Percentiles rank a stretch among this genome's conserved stretches.
These are phyloP conservation scores for Cephaloascus albidus DNA, from an alignment of 805 yeast genomes.

Conservation along the genomic window DNA sequence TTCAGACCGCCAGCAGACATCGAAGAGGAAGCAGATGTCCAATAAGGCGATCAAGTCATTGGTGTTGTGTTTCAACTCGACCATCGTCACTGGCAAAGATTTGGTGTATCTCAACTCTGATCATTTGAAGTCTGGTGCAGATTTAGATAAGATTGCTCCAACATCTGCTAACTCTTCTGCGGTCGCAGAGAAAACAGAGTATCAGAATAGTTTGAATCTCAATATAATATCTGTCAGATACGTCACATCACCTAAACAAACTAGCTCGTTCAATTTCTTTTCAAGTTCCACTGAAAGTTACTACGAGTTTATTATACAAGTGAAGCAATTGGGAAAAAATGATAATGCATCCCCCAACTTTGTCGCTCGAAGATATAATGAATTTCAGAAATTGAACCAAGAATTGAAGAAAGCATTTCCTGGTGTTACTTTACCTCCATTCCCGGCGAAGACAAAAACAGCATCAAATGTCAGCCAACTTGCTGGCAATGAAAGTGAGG, in stretches of 20 bases:
- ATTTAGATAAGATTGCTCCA: neutral
- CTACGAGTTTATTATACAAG: constrained; percentile 41
- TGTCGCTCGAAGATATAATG: constrained; percentile 55
- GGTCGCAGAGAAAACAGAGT: neutral
- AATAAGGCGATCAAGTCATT: neutral
- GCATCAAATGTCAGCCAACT: neutral
- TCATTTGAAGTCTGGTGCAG: neutral
- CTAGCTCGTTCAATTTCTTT: neutral
- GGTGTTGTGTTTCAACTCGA: neutral
- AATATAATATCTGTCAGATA: neutral
- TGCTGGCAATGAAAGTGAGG: neutral
- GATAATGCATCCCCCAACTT: constrained; percentile 23
- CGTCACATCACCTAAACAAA: neutral
- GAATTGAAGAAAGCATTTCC: constrained; percentile 52
- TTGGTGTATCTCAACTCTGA: neutral
- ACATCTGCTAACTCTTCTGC: neutral
- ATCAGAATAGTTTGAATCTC: neutral
- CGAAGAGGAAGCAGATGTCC: neutral
- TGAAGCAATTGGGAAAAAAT: constrained; percentile 16
- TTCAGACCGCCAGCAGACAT: neutral
- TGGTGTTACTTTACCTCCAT: constrained; percentile 49
- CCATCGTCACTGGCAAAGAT: neutral
- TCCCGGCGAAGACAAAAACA: constrained; percentile 40
- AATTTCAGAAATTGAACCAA: constrained; percentile 52
- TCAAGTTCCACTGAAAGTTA: neutral